Conservation (phyloP, 73 alveolate species). For the Symbiodinium natans region DNA sequence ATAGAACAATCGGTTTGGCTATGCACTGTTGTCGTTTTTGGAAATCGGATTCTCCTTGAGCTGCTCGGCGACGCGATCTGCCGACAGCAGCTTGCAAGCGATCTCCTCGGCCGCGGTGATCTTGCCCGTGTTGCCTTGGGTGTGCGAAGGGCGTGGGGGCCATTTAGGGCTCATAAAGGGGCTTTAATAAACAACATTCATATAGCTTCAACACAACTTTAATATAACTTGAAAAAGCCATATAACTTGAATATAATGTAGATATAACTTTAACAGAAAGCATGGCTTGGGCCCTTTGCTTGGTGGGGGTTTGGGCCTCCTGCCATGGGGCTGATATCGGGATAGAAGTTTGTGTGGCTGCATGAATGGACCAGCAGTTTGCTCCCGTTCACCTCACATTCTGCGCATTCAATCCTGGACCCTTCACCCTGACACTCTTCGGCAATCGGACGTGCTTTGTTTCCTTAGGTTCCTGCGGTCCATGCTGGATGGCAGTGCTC, state of each 20-base stretch:
- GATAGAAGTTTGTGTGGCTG: conserved; percentile 84
- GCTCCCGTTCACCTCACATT: neutral
- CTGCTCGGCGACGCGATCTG: conserved; percentile 42
- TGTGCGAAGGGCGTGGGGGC: neutral
- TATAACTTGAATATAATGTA: too few species aligned
- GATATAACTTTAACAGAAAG: too few species aligned
- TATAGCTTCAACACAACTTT: too few species aligned
- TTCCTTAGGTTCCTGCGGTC: conserved; percentile 7
- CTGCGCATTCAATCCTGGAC: too few species aligned
- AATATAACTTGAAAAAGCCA: too few species aligned
- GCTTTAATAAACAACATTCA: too few species aligned
- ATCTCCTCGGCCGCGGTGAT: conserved; percentile 78
- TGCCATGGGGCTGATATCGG: conserved; percentile 20
- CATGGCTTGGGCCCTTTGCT: too few species aligned
- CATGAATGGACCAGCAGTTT: conserved; percentile 27
- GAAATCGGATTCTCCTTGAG: neutral
- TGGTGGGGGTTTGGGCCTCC: neutral
- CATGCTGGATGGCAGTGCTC: conserved; percentile 89
- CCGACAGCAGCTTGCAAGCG: conserved; percentile 71
- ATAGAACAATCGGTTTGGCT: too few species aligned
- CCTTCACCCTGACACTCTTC: too few species aligned
- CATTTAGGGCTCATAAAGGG: too few species aligned
- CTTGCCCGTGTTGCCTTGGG: conserved; percentile 53
- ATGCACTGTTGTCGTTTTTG: too few species aligned
- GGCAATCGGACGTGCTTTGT: neutral